Base-by-base conservation (phyloP, 2,329 filamentous ascomycete genomes). In the Chrysoporthe cubensis region DNA sequence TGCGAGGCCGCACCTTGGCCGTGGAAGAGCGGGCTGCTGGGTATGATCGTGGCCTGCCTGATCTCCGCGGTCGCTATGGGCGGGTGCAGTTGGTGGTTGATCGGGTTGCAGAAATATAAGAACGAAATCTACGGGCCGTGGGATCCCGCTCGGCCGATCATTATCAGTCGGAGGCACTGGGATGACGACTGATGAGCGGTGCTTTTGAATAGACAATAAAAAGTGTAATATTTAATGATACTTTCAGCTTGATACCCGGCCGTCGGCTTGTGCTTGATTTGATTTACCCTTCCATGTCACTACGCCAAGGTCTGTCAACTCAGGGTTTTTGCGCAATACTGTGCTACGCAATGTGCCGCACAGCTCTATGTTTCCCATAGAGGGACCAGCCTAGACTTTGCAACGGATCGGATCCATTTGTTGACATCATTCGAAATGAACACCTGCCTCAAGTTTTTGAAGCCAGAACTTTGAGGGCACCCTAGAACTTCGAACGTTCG, bases 111-210 rank as follows among this genome's bases (percentile, higher is more conserved):
- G 80, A 95, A 97, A 81, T 99, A 98, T 80, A 99, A 99, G 84
- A 98, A 98, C 78, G 96, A 98, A 80, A 97, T 99, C 72, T 93
- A 94, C 75, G 96, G 96, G 56, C 96, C 96, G 1, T 99, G 96
- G 96, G 96, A 99, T 81, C 94, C 95, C 26, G 96, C 96, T 7
- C 86, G 94, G 76, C 96, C 96, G 11, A 88, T 96, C 66, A 94
- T 96, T 71, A 88, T 93, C 75, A 90, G 90, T 74, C 83, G 88
- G 68, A 82, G 84, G 71, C 80, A 84, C 65, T 88, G 85, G 85
- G 80, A 83, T 62, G 81, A 83, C 61, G 79, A 79, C 87, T 4
- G 83, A 90, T 66, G 92, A 94, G 79, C 96, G 93, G 73, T 97
- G 77, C 69, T 93, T 90, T 69, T 97, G 81, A 42, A 74, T 78